Evolutionary conservation across 768 basidiomycete species (phyloP), one percentile per base, ranked within the genome.

Genomic region (Boletus patriciae): DNA sequence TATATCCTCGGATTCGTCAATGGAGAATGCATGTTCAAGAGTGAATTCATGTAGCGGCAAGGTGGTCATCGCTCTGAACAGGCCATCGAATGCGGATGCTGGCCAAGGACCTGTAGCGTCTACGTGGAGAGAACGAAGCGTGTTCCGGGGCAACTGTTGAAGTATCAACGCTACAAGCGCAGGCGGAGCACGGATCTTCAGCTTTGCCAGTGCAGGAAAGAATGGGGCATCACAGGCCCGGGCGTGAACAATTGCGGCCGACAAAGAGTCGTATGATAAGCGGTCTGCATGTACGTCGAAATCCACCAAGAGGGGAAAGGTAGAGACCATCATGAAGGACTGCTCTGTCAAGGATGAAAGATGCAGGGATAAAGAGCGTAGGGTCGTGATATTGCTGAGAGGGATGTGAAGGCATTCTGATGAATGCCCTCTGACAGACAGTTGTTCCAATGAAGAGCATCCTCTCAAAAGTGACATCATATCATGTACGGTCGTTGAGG

Each of bases 201-300:
- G 59, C 37, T 68, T 76, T 29, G 65, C 66, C 29, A 83, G 62
- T 1, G 71, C 67, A 37, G 70, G 70, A 58, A 82, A 78, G 51
- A 67, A 67, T 3, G 56, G 18, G 11, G 16, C 11, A 46, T 46
- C 51, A 47, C 10, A 21, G 15, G n/a, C n/a, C n/a, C n/a, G n/a
- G n/a, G 31, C 16, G 37, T 43, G 36, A 38, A 49, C n/a, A 2
- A 62, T 44, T 43, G 56, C 51, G 15, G 31, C 18, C 11, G 57
- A 58, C 33, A 64, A 50, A 33, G 62, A 59, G 31, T 73, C 65
- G 6, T 58, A 33, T 23, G 70, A 67, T 27, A 82, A 58, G 58
- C 74, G 73, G 11, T 73, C 68, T 2, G 75, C 78, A 52, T 83
- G 80, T 11, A 82, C 50, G 52, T 80, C 75, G 34, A 83, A 70